These are phyloP conservation scores for Ceratocystis huliohia DNA, from an alignment of 2,329 filamentous ascomycete genomes.

Conservation along the genomic window DNA sequence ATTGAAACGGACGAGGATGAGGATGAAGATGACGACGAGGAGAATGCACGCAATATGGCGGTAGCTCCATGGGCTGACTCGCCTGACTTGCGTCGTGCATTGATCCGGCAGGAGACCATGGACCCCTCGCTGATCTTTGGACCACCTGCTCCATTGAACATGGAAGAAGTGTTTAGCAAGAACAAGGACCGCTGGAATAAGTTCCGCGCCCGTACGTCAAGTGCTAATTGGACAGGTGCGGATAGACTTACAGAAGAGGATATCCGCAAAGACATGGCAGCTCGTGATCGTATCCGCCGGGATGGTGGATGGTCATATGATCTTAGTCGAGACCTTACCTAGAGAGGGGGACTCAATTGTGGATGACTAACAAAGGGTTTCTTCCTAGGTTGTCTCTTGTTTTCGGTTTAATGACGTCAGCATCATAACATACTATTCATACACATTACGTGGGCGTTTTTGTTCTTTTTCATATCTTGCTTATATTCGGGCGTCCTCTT, in stretches of 20 bases:
- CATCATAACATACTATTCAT: neutral
- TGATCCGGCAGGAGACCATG: conserved; percentile 70
- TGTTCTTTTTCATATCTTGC: neutral
- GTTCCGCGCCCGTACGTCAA: conserved; percentile 82
- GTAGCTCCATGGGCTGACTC: conserved; percentile 69
- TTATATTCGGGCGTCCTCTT: neutral
- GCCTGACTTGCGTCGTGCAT: conserved; percentile 61
- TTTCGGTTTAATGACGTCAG: neutral
- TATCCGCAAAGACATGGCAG: conserved; percentile 64
- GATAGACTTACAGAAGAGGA: conserved; percentile 81
- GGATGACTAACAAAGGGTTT: neutral
- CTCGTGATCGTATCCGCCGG: conserved; percentile 62
- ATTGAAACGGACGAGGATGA: conserved; percentile 93
- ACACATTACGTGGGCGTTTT: neutral
- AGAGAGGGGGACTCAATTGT: conserved; percentile 18
- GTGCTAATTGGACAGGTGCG: conserved; percentile 80
- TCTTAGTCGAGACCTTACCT: conserved; percentile 37
- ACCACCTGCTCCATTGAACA: conserved; percentile 71
- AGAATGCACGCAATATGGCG: conserved; percentile 23
- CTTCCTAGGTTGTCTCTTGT: neutral
- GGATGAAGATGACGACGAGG: conserved; percentile 49
- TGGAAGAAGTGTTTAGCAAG: conserved; percentile 93
- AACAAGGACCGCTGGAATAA: conserved; percentile 75
- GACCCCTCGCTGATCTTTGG: conserved; percentile 83
- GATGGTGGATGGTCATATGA: conserved; percentile 79